phyloP scores from a whole-genome alignment of 768 basidiomycete species.

The Boletus speciosus region DNA sequence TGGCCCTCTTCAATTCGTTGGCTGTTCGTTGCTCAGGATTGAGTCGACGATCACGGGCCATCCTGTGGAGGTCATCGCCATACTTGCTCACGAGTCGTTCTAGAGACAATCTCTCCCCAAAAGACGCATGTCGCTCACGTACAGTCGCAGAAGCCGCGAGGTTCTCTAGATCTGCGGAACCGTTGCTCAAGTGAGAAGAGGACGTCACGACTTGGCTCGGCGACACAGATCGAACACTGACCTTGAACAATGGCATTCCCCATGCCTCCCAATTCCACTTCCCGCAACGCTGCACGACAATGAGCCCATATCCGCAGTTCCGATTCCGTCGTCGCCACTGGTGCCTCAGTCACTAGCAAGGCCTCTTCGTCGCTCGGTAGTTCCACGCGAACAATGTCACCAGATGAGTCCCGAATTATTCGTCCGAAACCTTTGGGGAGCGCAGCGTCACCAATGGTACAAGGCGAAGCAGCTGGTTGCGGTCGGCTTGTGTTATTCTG shows the following conservation, averaged over 20 bases:
- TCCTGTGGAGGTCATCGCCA: conserved; percentile 66
- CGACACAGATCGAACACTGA: conserved; percentile 25
- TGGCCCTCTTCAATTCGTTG: conserved; percentile 67
- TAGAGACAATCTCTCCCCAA: conserved; percentile 67
- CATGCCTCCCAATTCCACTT: background rate
- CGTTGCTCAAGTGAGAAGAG: background rate
- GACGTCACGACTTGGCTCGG: background rate
- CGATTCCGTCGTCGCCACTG: conserved; percentile 7
- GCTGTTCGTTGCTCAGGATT: conserved; percentile 84
- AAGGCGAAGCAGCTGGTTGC: background rate
- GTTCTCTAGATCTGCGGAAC: conserved; percentile 57
- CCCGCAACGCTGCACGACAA: background rate
- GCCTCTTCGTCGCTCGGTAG: conserved; percentile 49
- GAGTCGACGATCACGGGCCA: conserved; percentile 75
- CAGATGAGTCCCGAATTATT: conserved; percentile 76
- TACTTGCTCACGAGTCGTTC: conserved; percentile 62
- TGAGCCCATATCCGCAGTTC: conserved; percentile 21
- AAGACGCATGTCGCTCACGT: conserved; percentile 60
- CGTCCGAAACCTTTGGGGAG: conserved; percentile 70
- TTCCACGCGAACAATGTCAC: conserved; percentile 71
- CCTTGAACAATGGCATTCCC: conserved; percentile 26
- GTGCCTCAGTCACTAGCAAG: conserved; percentile 40
- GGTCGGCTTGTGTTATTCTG: background rate
- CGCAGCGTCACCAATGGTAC: background rate
- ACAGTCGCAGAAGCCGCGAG: conserved; percentile 48